These are phyloP conservation scores for Prunus salicina DNA, from an alignment of 306 rosid species.

Conservation along the genomic window DNA sequence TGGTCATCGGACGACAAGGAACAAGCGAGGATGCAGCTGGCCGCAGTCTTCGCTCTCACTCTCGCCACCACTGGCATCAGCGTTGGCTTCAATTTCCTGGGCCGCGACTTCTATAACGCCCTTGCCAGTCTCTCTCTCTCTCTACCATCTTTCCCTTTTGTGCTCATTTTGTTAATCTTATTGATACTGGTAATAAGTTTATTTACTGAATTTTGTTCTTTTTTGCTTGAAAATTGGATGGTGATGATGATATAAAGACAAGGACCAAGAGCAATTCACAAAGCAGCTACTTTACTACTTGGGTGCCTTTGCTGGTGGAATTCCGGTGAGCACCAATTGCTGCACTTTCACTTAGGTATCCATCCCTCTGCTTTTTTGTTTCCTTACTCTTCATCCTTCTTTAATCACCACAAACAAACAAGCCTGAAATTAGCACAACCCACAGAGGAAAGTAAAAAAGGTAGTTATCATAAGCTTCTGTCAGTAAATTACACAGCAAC, in stretches of 20 bases:
- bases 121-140: slow-evolving; percentile 62
- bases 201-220: neutral
- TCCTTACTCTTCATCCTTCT: slow-evolving; percentile 30
- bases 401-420: neutral
- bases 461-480: neutral
- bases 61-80: slow-evolving; percentile 92
- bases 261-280: slow-evolving; percentile 92
- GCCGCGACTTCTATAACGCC: slow-evolving; percentile 92
- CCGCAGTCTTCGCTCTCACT: slow-evolving; percentile 82
- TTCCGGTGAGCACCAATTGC: slow-evolving; percentile 97
- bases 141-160: slow-evolving; percentile 13
- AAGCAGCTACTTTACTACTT: slow-evolving; percentile 89
- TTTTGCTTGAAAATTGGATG: neutral
- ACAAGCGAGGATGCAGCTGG: slow-evolving; percentile 77
- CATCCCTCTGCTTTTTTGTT: slow-evolving; percentile 52
- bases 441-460: neutral
- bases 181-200: neutral
- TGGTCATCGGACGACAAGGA: slow-evolving; percentile 81
- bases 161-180: neutral
- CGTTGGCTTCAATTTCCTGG: slow-evolving; percentile 90
- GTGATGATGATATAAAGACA: slow-evolving; percentile 43
- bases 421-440: neutral
- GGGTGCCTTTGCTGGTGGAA: slow-evolving; percentile 91
- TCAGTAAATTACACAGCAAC: neutral
- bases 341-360: slow-evolving; percentile 78